Percentiles rank a stretch among this genome's conserved stretches.
phyloP scores from a whole-genome alignment of 371 early-diverging fungal genomes.

The Chytridium lagenaria region DNA sequence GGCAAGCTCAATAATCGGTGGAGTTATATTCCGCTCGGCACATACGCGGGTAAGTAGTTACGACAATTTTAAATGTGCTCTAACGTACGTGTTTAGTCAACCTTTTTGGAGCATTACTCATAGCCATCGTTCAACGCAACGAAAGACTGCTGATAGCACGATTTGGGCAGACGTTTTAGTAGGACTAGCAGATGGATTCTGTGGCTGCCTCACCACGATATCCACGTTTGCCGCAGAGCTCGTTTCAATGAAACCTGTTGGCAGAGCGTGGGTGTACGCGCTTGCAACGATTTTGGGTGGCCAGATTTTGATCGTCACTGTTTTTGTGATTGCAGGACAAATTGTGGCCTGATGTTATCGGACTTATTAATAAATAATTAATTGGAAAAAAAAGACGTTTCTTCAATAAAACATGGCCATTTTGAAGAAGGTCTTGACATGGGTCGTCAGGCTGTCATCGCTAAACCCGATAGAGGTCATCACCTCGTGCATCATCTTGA shows the following conservation, averaged over 20 bases:
- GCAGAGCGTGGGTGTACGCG: background rate
- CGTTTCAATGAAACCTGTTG: slow-evolving; percentile 9
- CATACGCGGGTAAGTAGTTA: background rate
- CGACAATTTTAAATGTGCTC: background rate
- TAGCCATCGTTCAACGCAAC: background rate
- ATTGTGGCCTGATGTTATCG: too few species aligned
- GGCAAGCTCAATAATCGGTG: background rate
- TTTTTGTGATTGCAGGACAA: background rate
- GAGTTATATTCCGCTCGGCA: background rate
- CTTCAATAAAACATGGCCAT: too few species aligned
- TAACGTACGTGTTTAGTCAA: background rate
- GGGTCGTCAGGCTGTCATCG: slow-evolving; percentile 44
- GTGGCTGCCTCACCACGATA: slow-evolving; percentile 42
- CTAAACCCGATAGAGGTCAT: slow-evolving; percentile 85
- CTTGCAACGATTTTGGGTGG: background rate
- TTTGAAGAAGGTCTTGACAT: background rate
- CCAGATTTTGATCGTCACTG: background rate
- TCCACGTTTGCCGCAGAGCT: slow-evolving; percentile 38
- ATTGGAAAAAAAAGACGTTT: too few species aligned
- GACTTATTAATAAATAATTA: too few species aligned
- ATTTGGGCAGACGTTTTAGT: background rate
- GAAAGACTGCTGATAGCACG: background rate
- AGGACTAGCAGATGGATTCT: slow-evolving; percentile 32
- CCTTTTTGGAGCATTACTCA: background rate
- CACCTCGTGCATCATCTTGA: slow-evolving; percentile 71